Base-by-base conservation (phyloP, 768 basidiomycete genomes). In the Galerina marginata region DNA sequence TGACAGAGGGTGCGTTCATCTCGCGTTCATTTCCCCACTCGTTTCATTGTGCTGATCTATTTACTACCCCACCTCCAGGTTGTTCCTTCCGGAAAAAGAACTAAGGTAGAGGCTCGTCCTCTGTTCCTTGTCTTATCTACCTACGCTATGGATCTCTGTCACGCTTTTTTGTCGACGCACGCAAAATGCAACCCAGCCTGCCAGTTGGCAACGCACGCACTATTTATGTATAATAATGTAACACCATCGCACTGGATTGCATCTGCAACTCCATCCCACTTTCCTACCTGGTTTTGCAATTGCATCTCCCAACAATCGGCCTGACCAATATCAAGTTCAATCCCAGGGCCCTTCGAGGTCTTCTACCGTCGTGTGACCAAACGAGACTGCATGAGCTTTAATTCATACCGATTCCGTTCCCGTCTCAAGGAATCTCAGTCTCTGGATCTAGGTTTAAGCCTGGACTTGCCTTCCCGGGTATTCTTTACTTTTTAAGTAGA, bases 1-100 rank as follows among this genome's bases (percentile, higher is more conserved):
- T 99, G 79, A 98, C 96, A 57, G 97, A 99, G 82, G 97, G 96
- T 97, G 73, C 69, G 90, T 77, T 45, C 48, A 53, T 54, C 50
- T 52, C 48, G 37, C 39, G 55, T 51, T 59, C 54, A 23, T 20
- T 14, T 20, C 40, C 48, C 11, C 33, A 16, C 26, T 15, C 58
- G 62, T 60, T 49, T 54, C 37, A 54, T 59, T 20, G 55, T 23
- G 6, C 56, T 57, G 40, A n/a, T 48, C 47, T 50, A 33, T 37
- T 46, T 54, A 46, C 26, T 50, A 49, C 49, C 44, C 45, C 51
- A 53, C 51, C 44, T 56, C 52, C 37, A 96, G 95, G 96, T 65
- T 96, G 91, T 80, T 98, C 96, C 63, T 98, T 95, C 91, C 93
- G 96, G 79, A 88, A 91, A 85, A 99, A 98, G 87, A 91, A 90